Percentiles rank a stretch among this genome's conserved stretches.
Conservation (phyloP, 768 basidiomycete genomes). For the Leccinum subgranulosum region DNA sequence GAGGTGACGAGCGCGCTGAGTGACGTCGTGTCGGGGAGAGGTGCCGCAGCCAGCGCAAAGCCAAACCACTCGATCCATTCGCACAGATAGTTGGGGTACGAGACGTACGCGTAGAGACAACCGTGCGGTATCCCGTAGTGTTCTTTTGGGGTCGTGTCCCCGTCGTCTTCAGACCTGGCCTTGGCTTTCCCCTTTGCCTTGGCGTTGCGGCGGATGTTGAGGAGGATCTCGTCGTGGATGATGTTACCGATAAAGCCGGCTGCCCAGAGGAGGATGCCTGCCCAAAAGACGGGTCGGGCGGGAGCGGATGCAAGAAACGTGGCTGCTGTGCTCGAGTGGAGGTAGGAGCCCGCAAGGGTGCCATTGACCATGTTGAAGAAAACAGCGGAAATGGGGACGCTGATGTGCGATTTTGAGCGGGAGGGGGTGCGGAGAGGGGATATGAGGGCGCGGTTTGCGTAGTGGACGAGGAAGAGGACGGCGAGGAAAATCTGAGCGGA, state of each 20-base stretch:
- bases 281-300: slow-evolving; percentile 49
- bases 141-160: slow-evolving; percentile 32
- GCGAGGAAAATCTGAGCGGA: slow-evolving; percentile 50
- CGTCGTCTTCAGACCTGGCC: slow-evolving; percentile 26
- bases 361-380: slow-evolving; percentile 76
- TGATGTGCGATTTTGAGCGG: slow-evolving; percentile 70
- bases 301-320: slow-evolving; percentile 37
- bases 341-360: slow-evolving; percentile 63
- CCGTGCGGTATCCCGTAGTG: slow-evolving; percentile 83
- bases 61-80: slow-evolving; percentile 96
- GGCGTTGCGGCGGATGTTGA: slow-evolving; percentile 73
- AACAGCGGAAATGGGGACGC: slow-evolving; percentile 53
- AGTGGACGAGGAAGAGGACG: slow-evolving; percentile 67
- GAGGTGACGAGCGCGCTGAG: slow-evolving; percentile 43
- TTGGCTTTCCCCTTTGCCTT: slow-evolving; percentile 33
- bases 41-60: slow-evolving; percentile 74
- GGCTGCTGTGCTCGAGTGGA: slow-evolving; percentile 55
- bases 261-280: slow-evolving; percentile 64
- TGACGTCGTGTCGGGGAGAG: slow-evolving; percentile 36
- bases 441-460: slow-evolving; percentile 77
- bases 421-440: slow-evolving; percentile 79
- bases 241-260: slow-evolving; percentile 77
- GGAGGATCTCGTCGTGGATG: slow-evolving; percentile 85
- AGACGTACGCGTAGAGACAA: slow-evolving; percentile 70
- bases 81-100: slow-evolving; percentile 91